These are phyloP conservation scores for Chlorella sorokiniana DNA, from an alignment of 139 green algal species.

Conservation along the genomic window DNA sequence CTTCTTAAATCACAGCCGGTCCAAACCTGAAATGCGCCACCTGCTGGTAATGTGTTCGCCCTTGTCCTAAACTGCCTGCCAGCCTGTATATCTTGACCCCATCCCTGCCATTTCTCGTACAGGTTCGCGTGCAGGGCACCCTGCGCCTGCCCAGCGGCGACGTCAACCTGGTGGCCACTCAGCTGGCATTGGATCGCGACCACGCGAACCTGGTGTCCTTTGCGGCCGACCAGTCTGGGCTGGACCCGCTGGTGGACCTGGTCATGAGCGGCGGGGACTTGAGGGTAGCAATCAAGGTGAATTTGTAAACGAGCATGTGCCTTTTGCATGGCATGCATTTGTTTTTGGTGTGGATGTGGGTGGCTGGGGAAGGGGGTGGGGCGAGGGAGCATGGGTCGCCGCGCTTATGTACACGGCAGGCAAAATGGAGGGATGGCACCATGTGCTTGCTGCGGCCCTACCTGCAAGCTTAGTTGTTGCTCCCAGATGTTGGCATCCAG, in stretches of 20 bases:
- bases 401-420: background rate
- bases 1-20: too few species aligned
- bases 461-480: too few species aligned
- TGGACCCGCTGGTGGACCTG: conserved; percentile 76
- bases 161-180: conserved; percentile 94
- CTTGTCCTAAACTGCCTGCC: background rate
- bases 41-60: background rate
- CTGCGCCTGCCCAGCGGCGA: conserved; percentile 80
- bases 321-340: too few species aligned
- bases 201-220: conserved; percentile 90
- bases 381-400: background rate
- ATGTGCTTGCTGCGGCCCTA: too few species aligned
- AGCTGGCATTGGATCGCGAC: conserved; percentile 85
- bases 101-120: background rate
- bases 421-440: too few species aligned
- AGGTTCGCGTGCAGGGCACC: conserved; percentile 45
- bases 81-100: too few species aligned
- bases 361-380: background rate
- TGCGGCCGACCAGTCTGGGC: conserved; percentile 53
- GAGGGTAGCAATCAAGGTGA: conserved; percentile 58
- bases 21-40: too few species aligned
- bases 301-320: background rate
- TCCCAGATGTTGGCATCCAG: too few species aligned
- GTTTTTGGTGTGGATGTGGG: background rate
- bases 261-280: conserved; percentile 75